phyloP scores from a whole-genome alignment of 2,329 filamentous ascomycete species.

The Calonectria fujianensis region DNA sequence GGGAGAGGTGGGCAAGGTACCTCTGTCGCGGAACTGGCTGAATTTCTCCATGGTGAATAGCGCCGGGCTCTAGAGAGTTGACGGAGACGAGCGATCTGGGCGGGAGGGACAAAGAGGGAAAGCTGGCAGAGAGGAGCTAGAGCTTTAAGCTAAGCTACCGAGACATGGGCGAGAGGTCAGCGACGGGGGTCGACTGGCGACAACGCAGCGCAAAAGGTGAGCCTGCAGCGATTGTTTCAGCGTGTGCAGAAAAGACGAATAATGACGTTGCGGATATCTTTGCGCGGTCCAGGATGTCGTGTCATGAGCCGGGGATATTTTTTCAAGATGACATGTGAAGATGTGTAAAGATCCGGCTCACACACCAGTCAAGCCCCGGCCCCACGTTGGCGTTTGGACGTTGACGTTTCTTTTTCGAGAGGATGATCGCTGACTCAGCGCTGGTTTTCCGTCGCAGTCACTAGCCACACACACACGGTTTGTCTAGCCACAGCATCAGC shows the following conservation, averaged over 20 bases:
- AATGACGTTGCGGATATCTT: constrained; percentile 20
- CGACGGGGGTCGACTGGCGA: constrained; percentile 32
- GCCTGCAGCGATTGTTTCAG: constrained; percentile 32
- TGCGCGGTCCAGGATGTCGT: constrained; percentile 19
- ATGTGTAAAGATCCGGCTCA: constrained; percentile 25
- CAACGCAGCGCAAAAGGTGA: background rate
- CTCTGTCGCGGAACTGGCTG: constrained; percentile 93
- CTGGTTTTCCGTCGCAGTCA: background rate
- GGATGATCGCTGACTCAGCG: constrained; percentile 40
- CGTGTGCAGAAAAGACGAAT: constrained; percentile 7
- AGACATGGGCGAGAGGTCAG: constrained; percentile 48
- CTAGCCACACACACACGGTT: constrained; percentile 29
- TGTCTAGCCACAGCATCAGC: constrained; percentile 6
- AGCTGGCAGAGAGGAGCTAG: constrained; percentile 32
- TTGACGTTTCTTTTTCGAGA: constrained; percentile 31
- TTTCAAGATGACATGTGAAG: constrained; percentile 38
- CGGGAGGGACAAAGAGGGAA: constrained; percentile 35
- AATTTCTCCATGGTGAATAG: constrained; percentile 87
- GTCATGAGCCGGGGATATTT: constrained; percentile 25
- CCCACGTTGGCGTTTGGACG: constrained; percentile 39
- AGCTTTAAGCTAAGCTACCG: constrained; percentile 46
- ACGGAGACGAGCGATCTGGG: constrained; percentile 26
- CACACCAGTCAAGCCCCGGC: constrained; percentile 25
- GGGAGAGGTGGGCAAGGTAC: constrained; percentile 64
- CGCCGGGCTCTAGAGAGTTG: constrained; percentile 15